Evolutionary conservation across 2,329 filamentous ascomycete species (phyloP).

Genomic region (Zymoseptoria pseudotritici): DNA sequence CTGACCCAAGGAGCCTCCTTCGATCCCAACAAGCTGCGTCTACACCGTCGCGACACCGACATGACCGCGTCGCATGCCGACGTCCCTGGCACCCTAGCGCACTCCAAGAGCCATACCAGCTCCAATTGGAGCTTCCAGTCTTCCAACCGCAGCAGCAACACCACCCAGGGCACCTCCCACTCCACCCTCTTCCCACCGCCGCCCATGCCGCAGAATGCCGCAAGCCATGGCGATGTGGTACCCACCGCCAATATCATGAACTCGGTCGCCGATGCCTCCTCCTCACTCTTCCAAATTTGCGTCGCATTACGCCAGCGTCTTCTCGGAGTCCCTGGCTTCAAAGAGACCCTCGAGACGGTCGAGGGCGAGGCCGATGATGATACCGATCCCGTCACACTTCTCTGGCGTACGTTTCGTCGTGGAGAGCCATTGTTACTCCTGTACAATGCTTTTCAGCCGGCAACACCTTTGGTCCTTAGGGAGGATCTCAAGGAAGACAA

Average conservation of each 20-base stretch:
- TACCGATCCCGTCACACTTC: slow-evolving; percentile 75
- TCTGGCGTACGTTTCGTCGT: slow-evolving; percentile 80
- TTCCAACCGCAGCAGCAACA: slow-evolving; percentile 41
- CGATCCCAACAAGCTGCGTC: slow-evolving; percentile 2
- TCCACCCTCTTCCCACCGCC: slow-evolving; percentile 39
- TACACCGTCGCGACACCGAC: slow-evolving; percentile 12
- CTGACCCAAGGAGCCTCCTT: slow-evolving; percentile 21
- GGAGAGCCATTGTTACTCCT: slow-evolving; percentile 80
- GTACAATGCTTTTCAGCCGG: slow-evolving; percentile 76
- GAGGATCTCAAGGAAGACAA: slow-evolving; percentile 59
- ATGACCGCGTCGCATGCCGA: slow-evolving; percentile 13
- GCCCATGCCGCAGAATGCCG: slow-evolving; percentile 29
- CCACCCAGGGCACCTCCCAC: slow-evolving; percentile 38
- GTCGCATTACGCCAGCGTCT: slow-evolving; percentile 75
- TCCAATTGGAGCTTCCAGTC: slow-evolving; percentile 41
- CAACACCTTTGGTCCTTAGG: slow-evolving; percentile 47
- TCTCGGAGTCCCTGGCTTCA: slow-evolving; percentile 75
- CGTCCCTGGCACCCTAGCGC: slow-evolving; percentile 31
- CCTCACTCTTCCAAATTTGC: slow-evolving; percentile 93
- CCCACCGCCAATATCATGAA: slow-evolving; percentile 95
- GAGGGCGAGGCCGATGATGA: slow-evolving; percentile 60
- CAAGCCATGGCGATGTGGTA: slow-evolving; percentile 49
- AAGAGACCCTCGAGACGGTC: slow-evolving; percentile 64
- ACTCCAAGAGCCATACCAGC: slow-evolving; percentile 39
- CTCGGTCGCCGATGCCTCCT: slow-evolving; percentile 82